Percentiles rank a stretch among this genome's conserved stretches.
These are phyloP conservation scores for Pseudogymnoascus sp. DNA, from an alignment of 2,329 filamentous ascomycete species.

Conservation along the genomic window DNA sequence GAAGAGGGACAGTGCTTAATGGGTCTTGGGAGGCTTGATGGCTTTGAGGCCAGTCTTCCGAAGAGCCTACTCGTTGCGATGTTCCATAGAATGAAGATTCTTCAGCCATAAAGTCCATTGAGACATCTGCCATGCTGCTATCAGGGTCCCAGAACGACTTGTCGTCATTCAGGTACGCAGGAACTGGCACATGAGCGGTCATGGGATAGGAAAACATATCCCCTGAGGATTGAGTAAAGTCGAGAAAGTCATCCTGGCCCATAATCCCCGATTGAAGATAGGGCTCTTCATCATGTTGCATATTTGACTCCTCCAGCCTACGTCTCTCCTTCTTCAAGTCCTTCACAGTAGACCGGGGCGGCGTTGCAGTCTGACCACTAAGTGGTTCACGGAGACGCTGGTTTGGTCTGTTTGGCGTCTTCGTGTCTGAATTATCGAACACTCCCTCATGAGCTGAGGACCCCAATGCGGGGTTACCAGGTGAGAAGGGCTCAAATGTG, in stretches of 20 bases:
- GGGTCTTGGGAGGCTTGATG: constrained; percentile 47
- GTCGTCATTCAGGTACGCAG: constrained; percentile 35
- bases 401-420: constrained; percentile 32
- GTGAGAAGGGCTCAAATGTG: constrained; percentile 32
- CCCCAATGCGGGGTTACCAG: constrained; percentile 33
- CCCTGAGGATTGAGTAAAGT: constrained; percentile 31
- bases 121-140: constrained; percentile 44
- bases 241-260: constrained; percentile 13
- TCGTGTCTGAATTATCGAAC: constrained; percentile 38
- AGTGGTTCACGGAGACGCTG: constrained; percentile 27
- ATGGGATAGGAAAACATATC: constrained; percentile 54
- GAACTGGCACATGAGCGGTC: constrained; percentile 44
- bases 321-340: constrained; percentile 37
- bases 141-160: constrained; percentile 49
- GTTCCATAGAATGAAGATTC: constrained; percentile 21
- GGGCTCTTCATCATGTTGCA: constrained; percentile 21
- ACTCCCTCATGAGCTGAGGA: constrained; percentile 15
- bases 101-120: constrained; percentile 46
- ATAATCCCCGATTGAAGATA: constrained; percentile 4
- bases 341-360: constrained; percentile 49
- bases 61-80: constrained; percentile 39
- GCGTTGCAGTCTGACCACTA: constrained; percentile 45
- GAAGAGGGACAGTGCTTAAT: constrained; percentile 15
- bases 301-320: constrained; percentile 10
- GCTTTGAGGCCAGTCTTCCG: constrained; percentile 49